A percentile compares a stretch with the other conserved stretches of the same genome.
phyloP scores from a whole-genome alignment of 129 eudicot genomes.

The Helianthus tuberosus region DNA sequence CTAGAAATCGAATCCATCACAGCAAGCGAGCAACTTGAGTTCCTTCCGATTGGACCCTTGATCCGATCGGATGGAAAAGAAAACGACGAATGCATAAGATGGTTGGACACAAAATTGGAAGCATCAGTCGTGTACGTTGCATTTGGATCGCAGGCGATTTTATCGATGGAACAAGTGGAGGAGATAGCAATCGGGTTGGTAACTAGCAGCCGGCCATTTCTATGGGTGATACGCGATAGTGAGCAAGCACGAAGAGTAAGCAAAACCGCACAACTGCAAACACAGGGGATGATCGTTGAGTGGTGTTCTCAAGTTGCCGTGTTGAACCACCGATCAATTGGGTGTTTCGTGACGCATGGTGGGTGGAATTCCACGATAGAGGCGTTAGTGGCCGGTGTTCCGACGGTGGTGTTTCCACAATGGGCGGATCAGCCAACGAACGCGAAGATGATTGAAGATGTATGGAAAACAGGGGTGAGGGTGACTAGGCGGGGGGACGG shows the following conservation, averaged over 20 bases:
- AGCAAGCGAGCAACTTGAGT: not conserved
- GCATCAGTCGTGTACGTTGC: too few relatives aligned
- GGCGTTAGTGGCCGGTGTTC: constrained; percentile 11
- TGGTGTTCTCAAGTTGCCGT: constrained; percentile 12
- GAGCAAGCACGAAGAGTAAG: constrained; percentile 5
- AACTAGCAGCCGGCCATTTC: not conserved
- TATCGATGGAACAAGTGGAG: constrained; percentile 10
- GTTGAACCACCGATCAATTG: not conserved
- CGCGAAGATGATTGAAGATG: not conserved
- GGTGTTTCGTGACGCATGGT: not conserved
- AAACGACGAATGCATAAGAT: not conserved
- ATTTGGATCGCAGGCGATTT: not conserved
- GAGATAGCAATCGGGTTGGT: constrained; percentile 14
- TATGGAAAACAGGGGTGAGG: constrained; percentile 12
- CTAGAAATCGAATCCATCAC: constrained; percentile 3
- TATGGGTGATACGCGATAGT: constrained; percentile 21
- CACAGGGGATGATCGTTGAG: constrained; percentile 12
- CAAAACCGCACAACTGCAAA: constrained; percentile 1
- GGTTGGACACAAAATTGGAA: too few relatives aligned
- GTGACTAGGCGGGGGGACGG: not conserved
- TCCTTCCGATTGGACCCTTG: constrained; percentile 8
- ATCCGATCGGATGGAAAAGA: not conserved
- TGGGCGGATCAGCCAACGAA: not conserved
- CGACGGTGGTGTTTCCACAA: constrained; percentile 4
- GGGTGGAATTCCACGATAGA: constrained; percentile 7